Percentiles rank a stretch among this genome's conserved stretches.
phyloP scores from a whole-genome alignment of 2,329 filamentous ascomycete species.

The Colletotrichum filicis region DNA sequence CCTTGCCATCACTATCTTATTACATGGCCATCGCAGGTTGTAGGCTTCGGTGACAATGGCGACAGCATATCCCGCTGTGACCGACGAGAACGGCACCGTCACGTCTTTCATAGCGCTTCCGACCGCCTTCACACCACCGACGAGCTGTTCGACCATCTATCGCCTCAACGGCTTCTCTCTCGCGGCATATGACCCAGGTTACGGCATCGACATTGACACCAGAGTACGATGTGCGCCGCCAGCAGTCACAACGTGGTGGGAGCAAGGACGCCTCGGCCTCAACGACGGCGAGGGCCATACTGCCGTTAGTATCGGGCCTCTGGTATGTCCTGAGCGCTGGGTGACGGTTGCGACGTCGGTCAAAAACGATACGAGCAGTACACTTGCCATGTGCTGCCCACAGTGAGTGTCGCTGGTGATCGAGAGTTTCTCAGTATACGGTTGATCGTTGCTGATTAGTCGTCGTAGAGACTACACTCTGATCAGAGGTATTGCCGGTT shows the following conservation, averaged over 20 bases:
- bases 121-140: constrained; percentile 5
- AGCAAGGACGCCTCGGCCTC: constrained; percentile 11
- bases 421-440: not conserved
- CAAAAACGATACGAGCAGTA: constrained; percentile 11
- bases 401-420: not conserved
- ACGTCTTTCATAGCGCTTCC: constrained; percentile 18
- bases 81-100: not conserved
- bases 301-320: constrained; percentile 9
- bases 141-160: constrained; percentile 4
- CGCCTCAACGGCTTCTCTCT: constrained; percentile 8
- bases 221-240: constrained; percentile 14
- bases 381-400: constrained; percentile 16
- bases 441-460: not conserved
- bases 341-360: constrained; percentile 1
- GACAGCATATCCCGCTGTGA: constrained; percentile 6
- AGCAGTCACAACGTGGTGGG: constrained; percentile 18
- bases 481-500: not conserved
- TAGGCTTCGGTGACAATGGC: not conserved
- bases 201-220: not conserved
- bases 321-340: constrained; percentile 1
- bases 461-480: constrained; percentile 3
- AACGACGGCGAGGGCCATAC: constrained; percentile 12
- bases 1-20: not conserved
- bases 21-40: not conserved
- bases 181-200: constrained; percentile 12